A percentile compares a stretch with the other conserved stretches of the same genome.
These are phyloP conservation scores for Domatiomyces globalis DNA, from an alignment of 2,329 filamentous ascomycete genomes.

Conservation along the genomic window DNA sequence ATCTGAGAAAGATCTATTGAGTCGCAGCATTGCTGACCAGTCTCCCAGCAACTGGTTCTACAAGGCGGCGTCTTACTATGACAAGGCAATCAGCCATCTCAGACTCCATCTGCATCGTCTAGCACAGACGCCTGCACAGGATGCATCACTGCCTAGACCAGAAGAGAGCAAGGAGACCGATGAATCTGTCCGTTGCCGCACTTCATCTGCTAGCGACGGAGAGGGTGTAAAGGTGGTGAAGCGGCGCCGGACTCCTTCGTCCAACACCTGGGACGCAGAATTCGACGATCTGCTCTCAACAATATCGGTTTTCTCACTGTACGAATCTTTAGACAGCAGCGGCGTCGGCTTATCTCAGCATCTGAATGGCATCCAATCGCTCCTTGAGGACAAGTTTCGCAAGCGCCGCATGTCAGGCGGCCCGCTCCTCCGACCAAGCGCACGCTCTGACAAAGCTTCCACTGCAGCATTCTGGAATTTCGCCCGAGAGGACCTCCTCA, in stretches of 20 bases:
- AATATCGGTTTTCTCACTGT: conserved; percentile 52
- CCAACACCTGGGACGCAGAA: conserved; percentile 22
- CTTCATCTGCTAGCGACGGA: conserved; percentile 16
- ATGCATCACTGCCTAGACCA: neutral
- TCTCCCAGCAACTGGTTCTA: conserved; percentile 39
- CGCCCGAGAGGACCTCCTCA: conserved; percentile 50
- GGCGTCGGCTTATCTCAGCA: conserved; percentile 49
- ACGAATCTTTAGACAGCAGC: conserved; percentile 53
- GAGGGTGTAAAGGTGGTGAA: neutral
- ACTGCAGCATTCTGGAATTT: conserved; percentile 54
- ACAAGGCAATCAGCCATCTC: conserved; percentile 40
- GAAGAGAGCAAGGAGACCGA: neutral
- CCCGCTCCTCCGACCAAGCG: conserved; percentile 8
- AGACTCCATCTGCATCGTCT: conserved; percentile 26
- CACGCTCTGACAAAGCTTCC: conserved; percentile 38
- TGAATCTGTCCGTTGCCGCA: neutral
- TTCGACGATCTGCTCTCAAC: conserved; percentile 50
- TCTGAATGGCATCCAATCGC: conserved; percentile 49
- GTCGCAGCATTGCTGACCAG: neutral
- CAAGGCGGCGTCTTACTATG: conserved; percentile 47
- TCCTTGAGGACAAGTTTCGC: conserved; percentile 31
- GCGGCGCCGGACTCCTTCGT: neutral
- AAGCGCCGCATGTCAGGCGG: conserved; percentile 10
- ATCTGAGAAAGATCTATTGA: neutral
- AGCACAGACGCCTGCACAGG: neutral